These are phyloP conservation scores for Blastocystis sp. DNA, from an alignment of 352 stramenopile species.

Conservation along the genomic window DNA sequence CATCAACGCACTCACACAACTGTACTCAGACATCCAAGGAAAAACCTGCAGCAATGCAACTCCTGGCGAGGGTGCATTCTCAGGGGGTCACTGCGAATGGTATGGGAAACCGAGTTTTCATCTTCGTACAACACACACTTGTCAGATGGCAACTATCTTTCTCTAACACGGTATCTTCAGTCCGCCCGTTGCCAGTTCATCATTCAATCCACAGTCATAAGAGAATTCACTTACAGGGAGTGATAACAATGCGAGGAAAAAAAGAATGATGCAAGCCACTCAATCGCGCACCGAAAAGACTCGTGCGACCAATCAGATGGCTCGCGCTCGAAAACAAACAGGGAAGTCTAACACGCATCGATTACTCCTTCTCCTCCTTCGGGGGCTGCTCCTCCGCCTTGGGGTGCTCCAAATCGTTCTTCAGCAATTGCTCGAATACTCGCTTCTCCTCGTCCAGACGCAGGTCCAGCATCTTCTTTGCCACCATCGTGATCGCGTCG, in stretches of 20 bases:
- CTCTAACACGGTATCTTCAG: constrained; percentile 66
- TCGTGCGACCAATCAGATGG: too few species aligned
- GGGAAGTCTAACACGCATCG: not conserved
- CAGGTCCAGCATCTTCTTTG: constrained; percentile 11
- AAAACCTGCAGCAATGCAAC: constrained; percentile 32
- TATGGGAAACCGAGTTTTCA: constrained; percentile 42
- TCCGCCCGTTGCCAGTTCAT: constrained; percentile 61
- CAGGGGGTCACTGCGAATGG: constrained; percentile 46
- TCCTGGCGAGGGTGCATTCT: constrained; percentile 17
- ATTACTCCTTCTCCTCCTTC: not conserved
- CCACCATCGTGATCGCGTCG: not conserved
- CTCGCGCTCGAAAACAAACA: not conserved
- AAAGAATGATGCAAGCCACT: not conserved
- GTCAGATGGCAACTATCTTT: constrained; percentile 45
- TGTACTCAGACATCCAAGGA: constrained; percentile 67
- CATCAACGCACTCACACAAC: constrained; percentile 8
- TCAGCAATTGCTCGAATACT: not conserved
- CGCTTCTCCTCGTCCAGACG: constrained; percentile 32
- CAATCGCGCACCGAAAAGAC: not conserved
- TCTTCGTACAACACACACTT: constrained; percentile 16
- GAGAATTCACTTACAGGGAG: not conserved
- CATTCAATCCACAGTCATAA: constrained; percentile 15
- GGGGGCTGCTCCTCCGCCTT: not conserved
- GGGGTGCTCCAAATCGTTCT: not conserved
- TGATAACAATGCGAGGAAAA: not conserved